phyloP scores from a whole-genome alignment of 345 rosid species.

The Melaleuca quinquenervia region DNA sequence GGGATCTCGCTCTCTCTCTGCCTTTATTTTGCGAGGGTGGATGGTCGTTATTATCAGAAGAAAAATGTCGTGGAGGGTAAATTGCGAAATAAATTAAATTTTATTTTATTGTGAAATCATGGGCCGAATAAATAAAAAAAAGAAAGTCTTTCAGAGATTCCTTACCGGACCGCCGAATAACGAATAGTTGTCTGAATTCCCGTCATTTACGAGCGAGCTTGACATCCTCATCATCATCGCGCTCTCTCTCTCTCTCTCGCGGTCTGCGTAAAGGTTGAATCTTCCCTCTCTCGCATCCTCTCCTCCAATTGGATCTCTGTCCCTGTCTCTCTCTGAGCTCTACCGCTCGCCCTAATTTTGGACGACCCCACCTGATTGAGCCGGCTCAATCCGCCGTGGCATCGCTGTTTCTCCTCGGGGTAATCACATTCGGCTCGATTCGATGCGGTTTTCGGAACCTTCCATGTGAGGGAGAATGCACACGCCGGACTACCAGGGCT shows the following conservation, averaged over 20 bases:
- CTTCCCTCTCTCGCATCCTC: not conserved
- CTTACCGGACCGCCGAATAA: not conserved
- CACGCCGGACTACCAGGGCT: constrained; percentile 45
- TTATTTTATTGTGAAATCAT: no score
- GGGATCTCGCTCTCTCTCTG: not conserved
- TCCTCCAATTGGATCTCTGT: not conserved
- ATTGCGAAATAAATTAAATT: no score
- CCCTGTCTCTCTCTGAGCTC: not conserved
- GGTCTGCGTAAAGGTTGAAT: not conserved
- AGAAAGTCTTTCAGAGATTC: not conserved
- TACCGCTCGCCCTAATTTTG: not conserved
- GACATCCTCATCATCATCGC: not conserved
- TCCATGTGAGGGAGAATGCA: constrained; percentile 28
- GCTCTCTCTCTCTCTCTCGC: not conserved
- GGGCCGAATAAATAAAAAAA: not conserved
- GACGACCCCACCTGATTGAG: not conserved
- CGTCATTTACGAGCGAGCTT: not conserved
- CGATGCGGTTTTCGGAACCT: not conserved
- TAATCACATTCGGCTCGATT: not conserved
- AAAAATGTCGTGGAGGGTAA: not conserved
- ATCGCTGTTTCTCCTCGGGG: not conserved
- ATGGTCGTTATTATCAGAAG: not conserved
- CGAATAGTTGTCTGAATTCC: not conserved
- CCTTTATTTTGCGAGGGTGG: not conserved
- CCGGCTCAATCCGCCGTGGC: not conserved